A percentile compares a stretch with the other conserved stretches of the same genome.
phyloP scores from a whole-genome alignment of 768 basidiomycete genomes.

The Termitomyces titanicus region DNA sequence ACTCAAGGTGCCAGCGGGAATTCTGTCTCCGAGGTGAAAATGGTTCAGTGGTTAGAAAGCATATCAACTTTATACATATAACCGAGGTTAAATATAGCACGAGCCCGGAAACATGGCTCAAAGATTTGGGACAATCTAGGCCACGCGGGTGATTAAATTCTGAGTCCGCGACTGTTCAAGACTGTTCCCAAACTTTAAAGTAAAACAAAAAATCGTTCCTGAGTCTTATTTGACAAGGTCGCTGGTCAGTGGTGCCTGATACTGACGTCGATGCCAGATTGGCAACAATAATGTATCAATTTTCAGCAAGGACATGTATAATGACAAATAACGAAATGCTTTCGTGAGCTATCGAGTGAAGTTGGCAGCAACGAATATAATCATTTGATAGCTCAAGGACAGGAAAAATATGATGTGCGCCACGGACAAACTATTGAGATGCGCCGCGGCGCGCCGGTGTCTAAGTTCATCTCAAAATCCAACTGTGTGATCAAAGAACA shows the following conservation, averaged over 20 bases:
- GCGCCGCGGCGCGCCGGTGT: no score
- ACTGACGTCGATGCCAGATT: conserved; percentile 6
- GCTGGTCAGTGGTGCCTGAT: conserved; percentile 5
- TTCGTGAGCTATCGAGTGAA: conserved; percentile 1
- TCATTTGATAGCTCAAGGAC: not conserved
- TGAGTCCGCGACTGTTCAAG: conserved; percentile 1
- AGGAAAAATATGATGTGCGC: not conserved
- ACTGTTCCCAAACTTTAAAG: conserved; percentile 1
- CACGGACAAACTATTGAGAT: no score
- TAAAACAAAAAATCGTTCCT: not conserved
- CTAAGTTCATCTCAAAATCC: no score
- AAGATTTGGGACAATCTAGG: not conserved
- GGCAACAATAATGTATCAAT: not conserved
- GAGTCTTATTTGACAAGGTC: conserved; percentile 5
- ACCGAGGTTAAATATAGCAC: not conserved
- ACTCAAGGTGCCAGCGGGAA: conserved; percentile 23
- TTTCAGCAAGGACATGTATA: not conserved
- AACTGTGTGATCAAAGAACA: no score
- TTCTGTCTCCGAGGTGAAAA: not conserved
- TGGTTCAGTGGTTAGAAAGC: not conserved
- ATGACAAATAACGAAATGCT: not conserved
- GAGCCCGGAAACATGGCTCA: conserved; percentile 3
- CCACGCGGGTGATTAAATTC: conserved; percentile 1
- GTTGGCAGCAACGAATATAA: not conserved
- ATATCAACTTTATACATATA: conserved; percentile 1